These are phyloP conservation scores for Amanita exitialis DNA, from an alignment of 768 basidiomycete species.

Conservation along the genomic window DNA sequence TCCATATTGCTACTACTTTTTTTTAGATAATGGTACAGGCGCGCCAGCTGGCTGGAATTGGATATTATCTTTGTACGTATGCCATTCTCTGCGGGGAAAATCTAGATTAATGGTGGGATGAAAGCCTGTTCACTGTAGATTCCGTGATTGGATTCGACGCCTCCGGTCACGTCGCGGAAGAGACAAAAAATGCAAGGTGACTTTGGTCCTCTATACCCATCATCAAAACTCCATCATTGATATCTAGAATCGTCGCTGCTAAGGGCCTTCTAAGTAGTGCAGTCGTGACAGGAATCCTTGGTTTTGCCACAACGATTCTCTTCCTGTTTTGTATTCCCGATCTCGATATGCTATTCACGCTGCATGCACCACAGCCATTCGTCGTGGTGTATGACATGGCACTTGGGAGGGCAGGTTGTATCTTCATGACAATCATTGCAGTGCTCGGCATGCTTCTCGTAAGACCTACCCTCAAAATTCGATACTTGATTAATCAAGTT, in stretches of 20 bases:
- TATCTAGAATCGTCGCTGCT: background rate
- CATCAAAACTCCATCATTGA: background rate
- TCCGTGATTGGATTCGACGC: slow-evolving; percentile 90
- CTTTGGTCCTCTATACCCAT: background rate
- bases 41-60: slow-evolving; percentile 87
- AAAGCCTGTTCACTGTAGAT: slow-evolving; percentile 76
- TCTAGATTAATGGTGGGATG: background rate
- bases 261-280: slow-evolving; percentile 30
- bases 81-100: background rate
- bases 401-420: slow-evolving; percentile 65
- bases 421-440: slow-evolving; percentile 85
- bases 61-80: slow-evolving; percentile 68
- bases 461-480: slow-evolving; percentile 9
- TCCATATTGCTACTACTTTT: background rate
- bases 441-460: slow-evolving; percentile 80
- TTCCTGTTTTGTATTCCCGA: slow-evolving; percentile 19
- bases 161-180: slow-evolving; percentile 83
- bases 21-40: slow-evolving; percentile 78
- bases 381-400: slow-evolving; percentile 82
- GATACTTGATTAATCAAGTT: background rate
- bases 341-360: slow-evolving; percentile 60
- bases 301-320: background rate
- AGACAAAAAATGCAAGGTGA: slow-evolving; percentile 74
- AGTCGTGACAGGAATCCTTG: slow-evolving; percentile 32
- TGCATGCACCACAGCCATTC: slow-evolving; percentile 85